phyloP scores from a whole-genome alignment of 23 red algal genomes.

The Gracilaria gracilis region DNA sequence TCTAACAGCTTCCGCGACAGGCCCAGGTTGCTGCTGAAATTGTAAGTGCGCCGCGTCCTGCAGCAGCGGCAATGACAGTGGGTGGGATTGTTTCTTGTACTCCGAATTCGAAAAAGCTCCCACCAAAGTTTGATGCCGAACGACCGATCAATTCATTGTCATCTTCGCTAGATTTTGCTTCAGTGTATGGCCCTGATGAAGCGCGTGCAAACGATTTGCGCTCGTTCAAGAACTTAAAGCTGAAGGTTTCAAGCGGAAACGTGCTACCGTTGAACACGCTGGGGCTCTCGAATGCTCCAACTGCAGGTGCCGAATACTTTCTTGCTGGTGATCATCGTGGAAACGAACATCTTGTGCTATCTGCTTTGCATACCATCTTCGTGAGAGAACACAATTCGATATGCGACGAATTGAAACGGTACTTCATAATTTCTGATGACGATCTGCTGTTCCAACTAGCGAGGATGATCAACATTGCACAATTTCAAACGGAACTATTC shows the following conservation, averaged over 20 bases:
- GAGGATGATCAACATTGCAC: constrained; percentile 58
- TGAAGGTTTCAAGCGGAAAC: constrained; percentile 44
- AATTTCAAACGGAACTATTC: no score
- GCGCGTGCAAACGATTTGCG: background rate
- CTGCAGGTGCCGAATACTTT: constrained; percentile 29
- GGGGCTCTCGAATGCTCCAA: constrained; percentile 58
- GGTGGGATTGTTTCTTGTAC: background rate
- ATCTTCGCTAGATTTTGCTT: constrained; percentile 26
- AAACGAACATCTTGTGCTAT: constrained; percentile 69
- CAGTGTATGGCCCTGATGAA: constrained; percentile 51
- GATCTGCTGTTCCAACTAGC: constrained; percentile 50
- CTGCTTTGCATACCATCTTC: constrained; percentile 68
- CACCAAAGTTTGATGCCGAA: background rate
- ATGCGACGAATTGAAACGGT: constrained; percentile 10
- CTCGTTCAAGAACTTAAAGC: constrained; percentile 4
- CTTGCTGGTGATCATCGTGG: constrained; percentile 67
- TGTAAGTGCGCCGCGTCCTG: background rate
- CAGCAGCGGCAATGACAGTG: background rate
- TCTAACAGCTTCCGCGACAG: background rate
- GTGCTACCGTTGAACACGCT: constrained; percentile 55
- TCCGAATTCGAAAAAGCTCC: background rate
- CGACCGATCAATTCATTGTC: constrained; percentile 58
- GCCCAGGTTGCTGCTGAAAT: background rate
- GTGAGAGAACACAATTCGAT: constrained; percentile 70
- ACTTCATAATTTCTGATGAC: constrained; percentile 43